Percentiles rank a stretch among this genome's conserved stretches.
phyloP scores from a whole-genome alignment of 441 rosid species.

The Viola pubescens region DNA sequence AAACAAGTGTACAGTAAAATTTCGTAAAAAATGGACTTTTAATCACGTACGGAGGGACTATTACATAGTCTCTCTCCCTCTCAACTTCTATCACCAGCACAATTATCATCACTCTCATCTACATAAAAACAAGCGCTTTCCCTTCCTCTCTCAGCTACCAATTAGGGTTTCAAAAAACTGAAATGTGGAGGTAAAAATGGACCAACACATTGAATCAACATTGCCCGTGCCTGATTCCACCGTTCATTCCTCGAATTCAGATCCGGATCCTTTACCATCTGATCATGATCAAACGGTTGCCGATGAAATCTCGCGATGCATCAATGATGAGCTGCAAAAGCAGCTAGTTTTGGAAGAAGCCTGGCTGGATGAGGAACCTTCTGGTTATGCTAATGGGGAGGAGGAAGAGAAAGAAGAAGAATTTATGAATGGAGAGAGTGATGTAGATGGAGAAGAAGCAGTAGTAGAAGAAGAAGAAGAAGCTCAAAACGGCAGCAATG shows the following conservation, averaged over 20 bases:
- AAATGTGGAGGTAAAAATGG: slow-evolving; percentile 20
- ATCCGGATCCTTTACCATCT: slow-evolving; percentile 16
- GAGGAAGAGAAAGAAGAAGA: slow-evolving; percentile 19
- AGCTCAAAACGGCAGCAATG: slow-evolving; percentile 7
- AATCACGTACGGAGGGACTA: too few species aligned
- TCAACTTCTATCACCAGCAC: too few species aligned
- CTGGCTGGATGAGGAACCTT: not conserved
- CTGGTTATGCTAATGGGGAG: not conserved
- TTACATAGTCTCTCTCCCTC: too few species aligned
- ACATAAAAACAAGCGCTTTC: not conserved
- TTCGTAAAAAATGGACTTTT: too few species aligned
- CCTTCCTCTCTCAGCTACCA: not conserved
- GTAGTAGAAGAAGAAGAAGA: not conserved
- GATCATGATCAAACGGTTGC: slow-evolving; percentile 14
- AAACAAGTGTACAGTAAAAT: too few species aligned
- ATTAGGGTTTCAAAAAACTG: slow-evolving; percentile 32
- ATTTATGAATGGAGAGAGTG: slow-evolving; percentile 13
- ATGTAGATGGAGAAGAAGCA: slow-evolving; percentile 1
- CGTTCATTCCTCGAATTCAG: slow-evolving; percentile 4
- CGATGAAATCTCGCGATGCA: not conserved
- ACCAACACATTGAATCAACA: slow-evolving; percentile 20
- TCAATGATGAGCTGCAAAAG: slow-evolving; percentile 12
- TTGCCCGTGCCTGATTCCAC: slow-evolving; percentile 1
- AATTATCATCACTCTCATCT: too few species aligned
- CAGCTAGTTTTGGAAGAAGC: slow-evolving; percentile 16